Percentiles rank a stretch among this genome's conserved stretches.
Evolutionary conservation across 176 grass and related monocot species (phyloP).

Genomic region (bread wheat (Triticum aestivum)): IWGSC_CS_RefSeq_v2.1 NC_057798.1:729064871-729065370

Average conservation of each 20-base stretch:
- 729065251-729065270: neutral
- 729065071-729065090: constrained; percentile 69
- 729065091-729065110: constrained; percentile 77
- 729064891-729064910: too few relatives aligned
- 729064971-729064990: too few relatives aligned
- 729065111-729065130: constrained; percentile 30
- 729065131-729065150: neutral
- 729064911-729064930: too few relatives aligned
- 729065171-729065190: neutral
- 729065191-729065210: neutral
- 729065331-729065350: neutral
- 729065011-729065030: too few relatives aligned
- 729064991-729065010: too few relatives aligned
- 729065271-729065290: neutral
- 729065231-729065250: neutral
- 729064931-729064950: too few relatives aligned
- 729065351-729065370: neutral
- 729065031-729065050: neutral
- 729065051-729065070: constrained; percentile 62
- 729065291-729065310: neutral
- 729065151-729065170: neutral
- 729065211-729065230: neutral
- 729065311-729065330: neutral
- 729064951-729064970: too few relatives aligned
- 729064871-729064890: too few relatives aligned